Percentiles rank a stretch among this genome's conserved stretches.
Conservation (phyloP, 2,329 filamentous ascomycete genomes). For the Alternaria alternata region DNA sequence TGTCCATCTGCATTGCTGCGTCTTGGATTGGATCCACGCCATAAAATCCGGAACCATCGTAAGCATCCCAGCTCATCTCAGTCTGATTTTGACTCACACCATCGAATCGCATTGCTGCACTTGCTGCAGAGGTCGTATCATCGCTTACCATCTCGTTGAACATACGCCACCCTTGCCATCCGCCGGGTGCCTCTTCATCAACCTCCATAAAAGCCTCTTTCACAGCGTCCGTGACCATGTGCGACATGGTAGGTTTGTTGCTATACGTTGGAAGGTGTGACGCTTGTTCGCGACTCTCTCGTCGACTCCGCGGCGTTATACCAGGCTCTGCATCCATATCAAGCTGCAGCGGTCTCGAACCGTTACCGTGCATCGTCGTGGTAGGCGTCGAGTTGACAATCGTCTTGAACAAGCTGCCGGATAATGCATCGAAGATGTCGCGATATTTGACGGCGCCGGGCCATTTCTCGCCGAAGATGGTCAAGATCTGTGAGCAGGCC, state of each 20-base stretch:
- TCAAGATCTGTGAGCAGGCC: constrained; percentile 36
- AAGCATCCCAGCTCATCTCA: constrained; percentile 17
- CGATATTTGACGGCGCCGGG: constrained; percentile 38
- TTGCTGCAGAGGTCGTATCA: background rate
- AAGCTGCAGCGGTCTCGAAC: constrained; percentile 8
- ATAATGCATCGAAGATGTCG: constrained; percentile 38
- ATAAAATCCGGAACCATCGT: constrained; percentile 11
- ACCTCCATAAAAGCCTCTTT: constrained; percentile 43
- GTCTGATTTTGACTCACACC: constrained; percentile 10
- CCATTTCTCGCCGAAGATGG: constrained; percentile 41
- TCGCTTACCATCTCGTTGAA: constrained; percentile 39
- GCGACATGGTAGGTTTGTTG: constrained; percentile 15
- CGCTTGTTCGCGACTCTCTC: background rate
- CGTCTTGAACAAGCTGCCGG: constrained; percentile 27
- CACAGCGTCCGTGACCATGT: constrained; percentile 33
- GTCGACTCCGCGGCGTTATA: background rate
- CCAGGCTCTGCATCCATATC: constrained; percentile 10
- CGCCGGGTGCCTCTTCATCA: constrained; percentile 37
- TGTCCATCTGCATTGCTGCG: constrained; percentile 12
- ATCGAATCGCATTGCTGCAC: background rate
- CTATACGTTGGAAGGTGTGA: background rate
- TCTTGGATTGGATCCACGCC: constrained; percentile 17
- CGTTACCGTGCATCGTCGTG: background rate
- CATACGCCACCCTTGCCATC: constrained; percentile 39
- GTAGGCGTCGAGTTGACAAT: constrained; percentile 6